phyloP scores from a whole-genome alignment of 768 basidiomycete genomes.

The Naganishia vishniacii region DNA sequence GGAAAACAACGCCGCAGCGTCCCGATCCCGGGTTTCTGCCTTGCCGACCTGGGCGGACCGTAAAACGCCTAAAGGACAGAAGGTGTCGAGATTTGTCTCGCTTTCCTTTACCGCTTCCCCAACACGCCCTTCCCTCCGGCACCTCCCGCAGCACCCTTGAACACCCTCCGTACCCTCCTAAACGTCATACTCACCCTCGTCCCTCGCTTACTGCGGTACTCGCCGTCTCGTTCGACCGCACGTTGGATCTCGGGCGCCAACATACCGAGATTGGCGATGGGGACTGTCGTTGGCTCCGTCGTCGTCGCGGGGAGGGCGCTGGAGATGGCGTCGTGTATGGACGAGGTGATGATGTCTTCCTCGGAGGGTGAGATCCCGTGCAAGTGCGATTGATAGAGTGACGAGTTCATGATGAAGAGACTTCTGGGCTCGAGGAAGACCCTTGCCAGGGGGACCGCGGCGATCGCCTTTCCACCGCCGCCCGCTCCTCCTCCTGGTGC shows the following conservation, averaged over 20 bases:
- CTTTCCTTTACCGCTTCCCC: neutral
- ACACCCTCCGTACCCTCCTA: constrained; percentile 68
- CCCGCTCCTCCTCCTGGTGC: neutral
- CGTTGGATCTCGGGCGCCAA: constrained; percentile 53
- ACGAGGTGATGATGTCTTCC: constrained; percentile 51
- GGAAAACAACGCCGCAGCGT: no score
- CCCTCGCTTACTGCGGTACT: constrained; percentile 50
- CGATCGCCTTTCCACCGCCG: constrained; percentile 52
- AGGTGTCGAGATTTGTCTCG: no score
- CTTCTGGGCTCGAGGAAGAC: constrained; percentile 80
- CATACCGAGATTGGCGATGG: constrained; percentile 59
- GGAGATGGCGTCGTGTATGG: constrained; percentile 21
- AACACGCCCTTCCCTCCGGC: neutral
- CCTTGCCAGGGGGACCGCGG: constrained; percentile 62
- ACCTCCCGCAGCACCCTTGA: neutral
- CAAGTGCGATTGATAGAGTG: constrained; percentile 65
- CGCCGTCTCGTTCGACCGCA: constrained; percentile 54
- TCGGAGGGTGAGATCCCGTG: constrained; percentile 70
- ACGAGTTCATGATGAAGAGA: constrained; percentile 66
- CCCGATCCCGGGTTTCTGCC: no score
- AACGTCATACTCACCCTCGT: constrained; percentile 78
- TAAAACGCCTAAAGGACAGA: no score
- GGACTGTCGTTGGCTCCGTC: constrained; percentile 28
- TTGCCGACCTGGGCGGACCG: no score
- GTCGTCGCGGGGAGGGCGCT: constrained; percentile 3